Base-by-base conservation (phyloP, 2,329 filamentous ascomycete species). In the Aureobasidium zeae region DNA sequence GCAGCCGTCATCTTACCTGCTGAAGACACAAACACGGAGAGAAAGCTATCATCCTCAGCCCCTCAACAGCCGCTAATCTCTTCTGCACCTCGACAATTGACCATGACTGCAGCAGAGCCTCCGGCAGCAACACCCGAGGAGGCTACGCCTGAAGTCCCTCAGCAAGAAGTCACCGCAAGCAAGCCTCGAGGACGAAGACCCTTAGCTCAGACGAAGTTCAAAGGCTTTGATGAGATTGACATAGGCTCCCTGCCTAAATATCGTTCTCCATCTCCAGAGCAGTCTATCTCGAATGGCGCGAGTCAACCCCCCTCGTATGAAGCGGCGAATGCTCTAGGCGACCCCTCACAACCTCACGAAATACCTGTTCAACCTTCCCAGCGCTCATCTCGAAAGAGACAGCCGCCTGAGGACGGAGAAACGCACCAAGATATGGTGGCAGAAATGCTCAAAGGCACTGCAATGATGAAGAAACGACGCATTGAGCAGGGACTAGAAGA, bases 391-490 rank as follows among this genome's bases (percentile, higher is more conserved):
- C 53, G 53, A 12, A 62, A 62, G 48, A 54, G 58, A 16, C 51
- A 51, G 11, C 44, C 54, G 4, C 48, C 53, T 8, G 50, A 55
- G 8, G 45, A 46, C 10, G 45, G 42, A 15, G 50, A 57, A 10
- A 43, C 49, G 48, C 33, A 52, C 51, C 34, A 46, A 43, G 74
- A 82, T 32, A 63, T 83, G 7, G 76, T 89, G 59, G 79, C 86
- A 11, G 71, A 74, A 16, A 74, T 94, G 44, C 78, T 88, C 1
- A 84, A 87, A 0, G 85, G 81, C 1, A 79, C 84, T 3, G 78
- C 82, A 20, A 79, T 79, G 4, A 76, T 87, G 57, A 96, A 94
- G 60, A 77, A 80, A n/a, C 79, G 83, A 16, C 79, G 81, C 19
- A 69, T 85, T 15, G 79, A 76, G 48, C 71, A 72, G 26, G 25